Percentiles rank a stretch among this genome's conserved stretches.
Evolutionary conservation across 2,329 filamentous ascomycete species (phyloP).

Genomic region (Cordyceps farinosa): DNA sequence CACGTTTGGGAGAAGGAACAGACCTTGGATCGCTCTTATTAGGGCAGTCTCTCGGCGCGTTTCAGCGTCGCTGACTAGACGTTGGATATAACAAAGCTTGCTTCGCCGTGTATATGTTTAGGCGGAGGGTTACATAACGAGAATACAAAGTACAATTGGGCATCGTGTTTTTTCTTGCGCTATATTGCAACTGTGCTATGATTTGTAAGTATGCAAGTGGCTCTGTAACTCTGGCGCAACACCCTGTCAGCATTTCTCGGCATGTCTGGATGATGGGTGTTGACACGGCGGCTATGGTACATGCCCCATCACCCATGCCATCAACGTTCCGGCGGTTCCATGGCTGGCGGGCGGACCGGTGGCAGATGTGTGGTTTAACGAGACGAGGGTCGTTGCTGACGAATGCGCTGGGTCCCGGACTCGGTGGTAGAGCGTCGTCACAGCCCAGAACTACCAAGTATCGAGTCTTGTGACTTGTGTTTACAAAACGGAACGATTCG

Average conservation of each 20-base stretch:
- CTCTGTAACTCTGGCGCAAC: background rate
- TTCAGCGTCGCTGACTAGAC: background rate
- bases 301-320: background rate
- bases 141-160: background rate
- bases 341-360: background rate
- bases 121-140: background rate
- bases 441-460: background rate
- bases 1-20: background rate
- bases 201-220: background rate
- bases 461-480: background rate
- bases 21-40: background rate
- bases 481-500: background rate
- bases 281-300: background rate
- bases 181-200: background rate
- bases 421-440: background rate
- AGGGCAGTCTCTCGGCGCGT: background rate
- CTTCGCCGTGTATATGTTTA: background rate
- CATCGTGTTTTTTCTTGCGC: background rate
- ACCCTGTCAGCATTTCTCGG: background rate
- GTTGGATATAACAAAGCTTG: background rate
- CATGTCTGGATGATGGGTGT: background rate
- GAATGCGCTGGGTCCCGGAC: background rate
- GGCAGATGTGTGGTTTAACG: background rate
- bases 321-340: slow-evolving; percentile 3
- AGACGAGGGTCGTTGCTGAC: background rate